Base-by-base conservation (phyloP, 2,329 filamentous ascomycete genomes). In the Chaetomium sp. region DNA sequence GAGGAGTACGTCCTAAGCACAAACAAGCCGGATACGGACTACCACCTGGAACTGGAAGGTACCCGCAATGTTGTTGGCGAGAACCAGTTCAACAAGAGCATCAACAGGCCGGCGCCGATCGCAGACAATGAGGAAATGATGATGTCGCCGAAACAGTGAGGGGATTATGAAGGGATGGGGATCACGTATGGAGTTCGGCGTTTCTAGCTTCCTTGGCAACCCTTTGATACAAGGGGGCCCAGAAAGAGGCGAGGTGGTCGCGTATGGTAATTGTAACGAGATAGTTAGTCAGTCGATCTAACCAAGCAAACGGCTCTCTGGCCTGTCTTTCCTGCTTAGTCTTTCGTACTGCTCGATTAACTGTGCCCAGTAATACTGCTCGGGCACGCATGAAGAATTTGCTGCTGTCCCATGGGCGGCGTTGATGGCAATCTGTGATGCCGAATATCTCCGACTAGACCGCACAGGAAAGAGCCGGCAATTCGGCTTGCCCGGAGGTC, bases 1-100 rank as follows among this genome's bases (percentile, higher is more conserved):
- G 80, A 82, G 67, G 80, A 82, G 70, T 82, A 78, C 66, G 68
- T 71, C 13, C 72, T 82, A 49, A 78, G 72, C 69, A 69, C 75
- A 51, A 78, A 67, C 23, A 57, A 57, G 12, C 42, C 35, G 21
- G 58, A 66, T 33, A 38, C 31, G 27, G 62, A 67, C 42, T 45
- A 66, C 68, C 62, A 68, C 38, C 62, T 70, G 27, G 62, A 70
- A 47, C 25, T 71, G 53, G 65, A 66, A 50, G 69, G 69, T 13
- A 67, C 67, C 4, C 51, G 65, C 33, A 68, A 67, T 51, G 65
- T 69, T 8, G 68, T 71, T 10, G 68, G 67, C 35, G 70, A 71
- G 64, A 74, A 67, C 42, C 66, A 70, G 65, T 33, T 66, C 59
- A 74, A 74, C 68, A 67, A 72, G 65, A 70, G 63, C 51, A 27